Base-by-base conservation (phyloP, 192 early-diverging fungal species). In the Funneliformis mosseae region DNA sequence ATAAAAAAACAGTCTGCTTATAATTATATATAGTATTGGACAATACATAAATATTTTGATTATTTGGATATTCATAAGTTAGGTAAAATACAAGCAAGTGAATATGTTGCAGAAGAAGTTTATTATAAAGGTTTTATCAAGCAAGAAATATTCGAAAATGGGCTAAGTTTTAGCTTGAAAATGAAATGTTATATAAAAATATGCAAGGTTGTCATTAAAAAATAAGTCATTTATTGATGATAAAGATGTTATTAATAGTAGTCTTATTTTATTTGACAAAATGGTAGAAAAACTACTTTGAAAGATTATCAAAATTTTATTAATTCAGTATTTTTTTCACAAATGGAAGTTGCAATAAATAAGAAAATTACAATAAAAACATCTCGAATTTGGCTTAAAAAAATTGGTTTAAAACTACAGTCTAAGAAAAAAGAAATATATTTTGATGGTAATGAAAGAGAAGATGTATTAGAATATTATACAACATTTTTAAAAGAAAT, bases 361-460 rank as follows among this genome's bases (percentile, higher is more conserved):
- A 63, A 63, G 23, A 63, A 63, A 5, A 69, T 69, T 33, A 28
- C 8, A 3, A 21, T 38, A 18, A 70, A 70, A 21, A 42, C 41
- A 18, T 41, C 5, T 70, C 0, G 18, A 0, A 5, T 70, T 42
- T 70, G 39, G 14, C 0, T 70, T 16, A 33, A 39, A 5, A 70
- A 70, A 42, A 9, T 69, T 70, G 68, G 41, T 4, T 42, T 70
- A 70, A 5, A 21, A 33, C 18, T 0, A 21, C 14, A 42, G 42
- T 33, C 4, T 6, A 70, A 70, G 33, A 7, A 70, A 70, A 42
- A 70, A 70, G 62, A 70, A 38, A 59, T 76, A 25, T 76, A 76
- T n/a, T 63, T 39, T 76, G 21, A 76, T 76, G 28, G 74, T 11
- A 7, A 76, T 41, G 28, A 76, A 63, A 39, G 38, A 23, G 18